Conservation (phyloP, 768 basidiomycete genomes). For the Agrocybe praecox region DNA sequence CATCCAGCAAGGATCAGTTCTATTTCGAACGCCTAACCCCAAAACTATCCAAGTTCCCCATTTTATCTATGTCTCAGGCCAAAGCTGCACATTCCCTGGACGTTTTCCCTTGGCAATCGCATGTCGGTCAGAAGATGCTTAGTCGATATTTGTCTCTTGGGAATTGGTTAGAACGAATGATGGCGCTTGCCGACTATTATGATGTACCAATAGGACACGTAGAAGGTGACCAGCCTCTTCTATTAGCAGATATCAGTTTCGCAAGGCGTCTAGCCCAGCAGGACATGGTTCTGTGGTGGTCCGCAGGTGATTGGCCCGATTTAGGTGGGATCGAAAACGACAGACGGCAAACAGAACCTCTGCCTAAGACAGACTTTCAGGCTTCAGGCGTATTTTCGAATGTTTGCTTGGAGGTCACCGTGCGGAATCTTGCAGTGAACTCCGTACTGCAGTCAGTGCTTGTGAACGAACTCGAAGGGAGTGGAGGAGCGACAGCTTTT, state of each 20-base stretch:
- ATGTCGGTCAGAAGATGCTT: slow-evolving; percentile 83
- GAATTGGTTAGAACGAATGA: slow-evolving; percentile 76
- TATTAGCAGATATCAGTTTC: slow-evolving; percentile 88
- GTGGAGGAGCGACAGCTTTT: slow-evolving; percentile 90
- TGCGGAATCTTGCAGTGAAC: slow-evolving; percentile 93
- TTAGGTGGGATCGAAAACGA: slow-evolving; percentile 94
- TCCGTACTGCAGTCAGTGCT: slow-evolving; percentile 92
- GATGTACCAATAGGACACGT: slow-evolving; percentile 93
- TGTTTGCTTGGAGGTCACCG: slow-evolving; percentile 87
- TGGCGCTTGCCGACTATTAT: slow-evolving; percentile 85
- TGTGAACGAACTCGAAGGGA: slow-evolving; percentile 97
- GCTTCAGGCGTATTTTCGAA: slow-evolving; percentile 89
- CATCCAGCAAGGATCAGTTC: slow-evolving; percentile 79
- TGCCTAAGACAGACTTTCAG: slow-evolving; percentile 83
- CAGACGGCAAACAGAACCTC: slow-evolving; percentile 70
- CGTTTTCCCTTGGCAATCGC: slow-evolving; percentile 87
- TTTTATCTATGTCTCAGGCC: slow-evolving; percentile 85
- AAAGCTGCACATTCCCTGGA: slow-evolving; percentile 74
- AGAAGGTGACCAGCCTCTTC: slow-evolving; percentile 87
- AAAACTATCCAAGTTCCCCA: slow-evolving; percentile 81
- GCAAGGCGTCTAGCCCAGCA: slow-evolving; percentile 85
- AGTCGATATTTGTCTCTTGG: slow-evolving; percentile 80
- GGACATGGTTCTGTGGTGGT: slow-evolving; percentile 98
- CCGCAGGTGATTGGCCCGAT: slow-evolving; percentile 84
- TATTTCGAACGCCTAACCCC: slow-evolving; percentile 80